phyloP scores from a whole-genome alignment of 139 green algal genomes.

The Ettlia oleoabundans region DNA sequence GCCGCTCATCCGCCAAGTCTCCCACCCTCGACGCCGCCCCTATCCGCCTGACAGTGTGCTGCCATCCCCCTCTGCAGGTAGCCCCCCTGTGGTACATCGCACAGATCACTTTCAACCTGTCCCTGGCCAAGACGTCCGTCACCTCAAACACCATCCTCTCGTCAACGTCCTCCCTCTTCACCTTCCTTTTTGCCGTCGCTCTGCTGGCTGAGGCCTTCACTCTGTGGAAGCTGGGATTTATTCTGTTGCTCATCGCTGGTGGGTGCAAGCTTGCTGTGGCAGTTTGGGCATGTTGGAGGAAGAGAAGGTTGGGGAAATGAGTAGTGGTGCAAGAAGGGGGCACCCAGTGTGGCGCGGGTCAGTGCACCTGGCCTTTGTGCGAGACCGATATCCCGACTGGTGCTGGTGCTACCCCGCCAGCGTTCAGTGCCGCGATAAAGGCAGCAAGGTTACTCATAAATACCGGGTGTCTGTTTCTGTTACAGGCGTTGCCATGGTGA shows the following conservation, averaged over 20 bases:
- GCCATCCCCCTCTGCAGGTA: constrained; percentile 41
- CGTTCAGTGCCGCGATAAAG: no score
- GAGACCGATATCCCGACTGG: no score
- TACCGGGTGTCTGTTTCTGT: no score
- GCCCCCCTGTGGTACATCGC: constrained; percentile 92
- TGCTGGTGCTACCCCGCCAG: no score
- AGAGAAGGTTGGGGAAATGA: no score
- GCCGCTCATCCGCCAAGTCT: no score
- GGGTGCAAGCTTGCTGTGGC: constrained; percentile 7
- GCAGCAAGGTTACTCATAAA: neutral
- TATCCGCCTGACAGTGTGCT: neutral
- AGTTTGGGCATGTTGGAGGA: no score
- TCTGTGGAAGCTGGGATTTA: constrained; percentile 69
- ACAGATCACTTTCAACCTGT: constrained; percentile 92
- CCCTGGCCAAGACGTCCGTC: constrained; percentile 84
- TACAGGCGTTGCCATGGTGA: constrained; percentile 73
- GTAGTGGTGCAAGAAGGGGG: no score
- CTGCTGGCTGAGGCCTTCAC: constrained; percentile 67
- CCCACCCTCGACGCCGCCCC: neutral
- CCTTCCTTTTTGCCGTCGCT: constrained; percentile 74
- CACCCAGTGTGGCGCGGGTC: no score
- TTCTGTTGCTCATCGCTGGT: constrained; percentile 78
- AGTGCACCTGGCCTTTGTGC: no score
- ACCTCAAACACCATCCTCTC: constrained; percentile 96
- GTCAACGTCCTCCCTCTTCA: constrained; percentile 90